These are phyloP conservation scores for Acer yangbiense DNA, from an alignment of 345 rosid species.

Conservation along the genomic window DNA sequence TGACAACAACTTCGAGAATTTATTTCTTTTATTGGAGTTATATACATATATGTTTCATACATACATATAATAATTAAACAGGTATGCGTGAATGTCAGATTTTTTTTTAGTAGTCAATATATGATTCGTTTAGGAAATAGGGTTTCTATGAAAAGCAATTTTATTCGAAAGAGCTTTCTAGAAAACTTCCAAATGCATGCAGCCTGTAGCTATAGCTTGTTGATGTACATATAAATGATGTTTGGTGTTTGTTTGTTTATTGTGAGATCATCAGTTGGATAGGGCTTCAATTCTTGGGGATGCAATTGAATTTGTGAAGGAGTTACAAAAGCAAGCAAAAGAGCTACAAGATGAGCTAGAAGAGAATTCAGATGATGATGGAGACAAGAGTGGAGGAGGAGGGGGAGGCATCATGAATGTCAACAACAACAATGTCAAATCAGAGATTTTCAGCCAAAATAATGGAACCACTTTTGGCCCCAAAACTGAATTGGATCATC, in stretches of 20 bases:
- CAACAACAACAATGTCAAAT: conserved; percentile 20
- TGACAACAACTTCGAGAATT: no score
- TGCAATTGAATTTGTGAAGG: conserved; percentile 85
- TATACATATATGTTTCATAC: no score
- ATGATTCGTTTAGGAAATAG: no score
- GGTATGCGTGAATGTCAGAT: no score
- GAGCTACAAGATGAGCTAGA: conserved; percentile 89
- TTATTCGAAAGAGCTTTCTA: background rate
- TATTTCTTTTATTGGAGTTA: no score
- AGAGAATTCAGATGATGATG: conserved; percentile 73
- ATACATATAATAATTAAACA: no score
- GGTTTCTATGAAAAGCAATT: background rate
- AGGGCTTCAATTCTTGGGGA: conserved; percentile 92
- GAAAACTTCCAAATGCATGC: background rate
- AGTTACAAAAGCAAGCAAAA: conserved; percentile 69
- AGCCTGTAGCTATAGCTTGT: background rate
- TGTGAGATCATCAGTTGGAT: conserved; percentile 56
- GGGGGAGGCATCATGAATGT: no score
- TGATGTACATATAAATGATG: background rate
- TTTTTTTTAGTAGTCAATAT: no score
- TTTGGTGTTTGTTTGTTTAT: background rate
- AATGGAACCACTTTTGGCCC: conserved; percentile 38
- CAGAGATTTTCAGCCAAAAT: conserved; percentile 42
- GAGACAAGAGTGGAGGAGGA: conserved; percentile 34
- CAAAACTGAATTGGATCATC: conserved; percentile 21